Evolutionary conservation across 495 filamentous ascomycete species (phyloP), one percentile per base, ranked within the genome.

Genomic region (Cudoniella acicularis): DNA sequence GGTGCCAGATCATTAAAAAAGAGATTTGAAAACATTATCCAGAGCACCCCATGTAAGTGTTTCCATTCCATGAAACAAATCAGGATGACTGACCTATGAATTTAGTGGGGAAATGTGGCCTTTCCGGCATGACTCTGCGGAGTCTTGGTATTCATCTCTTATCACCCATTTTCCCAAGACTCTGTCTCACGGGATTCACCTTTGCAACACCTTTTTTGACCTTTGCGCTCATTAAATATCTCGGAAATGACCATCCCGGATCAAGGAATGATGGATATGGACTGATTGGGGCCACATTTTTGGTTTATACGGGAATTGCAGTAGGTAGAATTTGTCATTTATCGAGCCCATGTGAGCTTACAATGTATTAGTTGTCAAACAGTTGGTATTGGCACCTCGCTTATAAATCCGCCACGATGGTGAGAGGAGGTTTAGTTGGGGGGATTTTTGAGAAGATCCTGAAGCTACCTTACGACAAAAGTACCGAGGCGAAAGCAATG

Each of bases 201-300:
- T 76, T 82, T 49, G 75, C 73, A 24, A 80, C 83, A 60, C 82
- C 82, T 10, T 71, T 84, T 46, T 67, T 85, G 4, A 70, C 83
- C 10, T 70, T 78, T 43, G 63, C 76, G 6, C 74, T 77, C 0
- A 68, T 84, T 4, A 61, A 43, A 1, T 79, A 47, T 73, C 75
- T 23, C 59, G 67, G 18, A 62, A 76, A 49, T 65, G 69, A 8
- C 67, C 70, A 1, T 73, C 63, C 26, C 25, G 49, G 3, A 64
- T 62, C 78, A 18, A 72, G 70, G 10, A 76, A 83, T 54, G 63
- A 74, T 26, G 71, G 74, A 54, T 79, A 83, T 63, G 79, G 79
- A 2, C 60, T 84, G 26, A 83, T 84, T 52, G 82, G 79, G 11
- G 82, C 80, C 10, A 79, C 76, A 48, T 61, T 75, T 41, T 52